Evolutionary conservation across 2,329 filamentous ascomycete species (phyloP).

Genomic region (Lachnum nothofagi): DNA sequence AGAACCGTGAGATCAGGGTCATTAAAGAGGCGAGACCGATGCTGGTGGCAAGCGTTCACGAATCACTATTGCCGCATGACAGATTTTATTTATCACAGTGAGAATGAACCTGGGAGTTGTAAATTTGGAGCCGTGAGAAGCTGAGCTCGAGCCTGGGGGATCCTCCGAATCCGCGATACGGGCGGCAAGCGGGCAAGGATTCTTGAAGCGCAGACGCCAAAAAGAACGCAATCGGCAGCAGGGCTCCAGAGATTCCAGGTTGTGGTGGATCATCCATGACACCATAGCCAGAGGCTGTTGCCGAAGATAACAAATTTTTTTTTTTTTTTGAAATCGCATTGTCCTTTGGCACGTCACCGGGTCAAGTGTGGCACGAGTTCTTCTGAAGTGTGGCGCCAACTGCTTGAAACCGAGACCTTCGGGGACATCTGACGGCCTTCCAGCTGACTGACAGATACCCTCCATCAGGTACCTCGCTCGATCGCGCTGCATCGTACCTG

Average conservation of each 20-base stretch:
- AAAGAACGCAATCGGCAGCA: constrained; percentile 11
- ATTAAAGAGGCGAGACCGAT: too few relatives aligned
- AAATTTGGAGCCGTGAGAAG: too few relatives aligned
- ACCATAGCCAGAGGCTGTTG: neutral
- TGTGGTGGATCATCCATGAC: constrained; percentile 9
- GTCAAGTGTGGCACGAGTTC: too few relatives aligned
- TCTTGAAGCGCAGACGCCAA: constrained; percentile 6
- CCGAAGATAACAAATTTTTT: constrained; percentile 1
- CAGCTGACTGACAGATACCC: neutral
- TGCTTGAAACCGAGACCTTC: too few relatives aligned
- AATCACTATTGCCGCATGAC: neutral
- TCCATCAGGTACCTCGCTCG: too few relatives aligned
- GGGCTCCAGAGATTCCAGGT: neutral
- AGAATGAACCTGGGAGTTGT: too few relatives aligned
- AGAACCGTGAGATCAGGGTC: neutral
- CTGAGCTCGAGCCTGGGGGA: too few relatives aligned
- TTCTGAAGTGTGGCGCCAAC: too few relatives aligned
- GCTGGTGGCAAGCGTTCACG: neutral
- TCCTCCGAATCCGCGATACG: neutral
- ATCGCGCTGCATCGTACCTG: neutral
- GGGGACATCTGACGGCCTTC: too few relatives aligned
- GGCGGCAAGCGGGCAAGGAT: neutral
- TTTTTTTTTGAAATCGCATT: too few relatives aligned
- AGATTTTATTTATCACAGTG: too few relatives aligned
- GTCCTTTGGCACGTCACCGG: too few relatives aligned